phyloP scores from a whole-genome alignment of 2,329 filamentous ascomycete species.

The Alternaria atra region DNA sequence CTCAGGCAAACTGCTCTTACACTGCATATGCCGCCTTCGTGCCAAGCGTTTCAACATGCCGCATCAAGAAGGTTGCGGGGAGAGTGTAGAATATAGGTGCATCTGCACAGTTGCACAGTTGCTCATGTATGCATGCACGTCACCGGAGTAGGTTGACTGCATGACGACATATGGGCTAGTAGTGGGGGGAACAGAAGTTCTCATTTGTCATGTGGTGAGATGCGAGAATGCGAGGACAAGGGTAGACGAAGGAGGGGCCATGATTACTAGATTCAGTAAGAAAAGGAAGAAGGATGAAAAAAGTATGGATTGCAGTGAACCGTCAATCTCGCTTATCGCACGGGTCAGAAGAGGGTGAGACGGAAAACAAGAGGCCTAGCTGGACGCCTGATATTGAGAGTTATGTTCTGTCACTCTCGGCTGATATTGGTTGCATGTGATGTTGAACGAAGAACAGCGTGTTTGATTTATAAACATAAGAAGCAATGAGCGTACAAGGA shows the following conservation, averaged over 20 bases:
- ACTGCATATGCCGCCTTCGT: not conserved
- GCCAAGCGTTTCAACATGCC: not conserved
- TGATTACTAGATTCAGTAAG: not conserved
- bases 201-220: not conserved
- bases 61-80: not conserved
- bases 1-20: not conserved
- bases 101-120: not conserved
- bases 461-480: not conserved
- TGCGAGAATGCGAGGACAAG: not conserved
- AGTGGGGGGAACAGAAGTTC: not conserved
- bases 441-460: not conserved
- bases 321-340: conserved; percentile 12
- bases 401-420: not conserved
- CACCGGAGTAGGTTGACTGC: not conserved
- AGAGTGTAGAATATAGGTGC: not conserved
- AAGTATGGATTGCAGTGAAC: conserved; percentile 6
- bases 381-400: not conserved
- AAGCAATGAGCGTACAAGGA: conserved; percentile 6
- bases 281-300: not conserved
- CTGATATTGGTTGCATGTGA: not conserved
- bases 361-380: not conserved
- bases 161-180: not conserved
- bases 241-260: conserved; percentile 3
- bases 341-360: not conserved
- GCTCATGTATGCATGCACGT: not conserved